Conservation (phyloP, 208 protist species). For the Naegleria gruberi region DNA sequence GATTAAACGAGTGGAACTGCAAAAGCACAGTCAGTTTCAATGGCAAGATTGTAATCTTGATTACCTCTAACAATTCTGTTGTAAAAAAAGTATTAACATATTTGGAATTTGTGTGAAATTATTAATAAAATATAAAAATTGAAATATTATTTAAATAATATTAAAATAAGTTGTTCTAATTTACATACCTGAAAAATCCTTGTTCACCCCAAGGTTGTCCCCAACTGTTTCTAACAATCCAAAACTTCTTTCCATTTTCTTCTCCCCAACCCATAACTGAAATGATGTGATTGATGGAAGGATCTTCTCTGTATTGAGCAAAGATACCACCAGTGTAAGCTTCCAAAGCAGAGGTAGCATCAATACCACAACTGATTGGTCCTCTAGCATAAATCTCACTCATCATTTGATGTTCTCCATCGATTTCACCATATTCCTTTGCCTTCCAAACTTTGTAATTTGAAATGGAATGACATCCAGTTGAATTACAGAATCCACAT, state of each 20-base stretch:
- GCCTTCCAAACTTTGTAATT: conserved; percentile 46
- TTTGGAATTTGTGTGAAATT: no score
- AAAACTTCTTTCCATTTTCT: conserved; percentile 31
- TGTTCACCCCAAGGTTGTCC: neutral
- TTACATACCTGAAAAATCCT: conserved; percentile 15
- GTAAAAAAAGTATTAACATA: no score
- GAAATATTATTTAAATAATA: no score
- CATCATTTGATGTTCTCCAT: conserved; percentile 45
- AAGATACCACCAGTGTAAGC: conserved; percentile 48
- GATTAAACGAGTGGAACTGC: conserved; percentile 9
- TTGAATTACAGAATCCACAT: neutral
- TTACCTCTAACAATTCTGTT: conserved; percentile 19
- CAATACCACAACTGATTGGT: conserved; percentile 42
- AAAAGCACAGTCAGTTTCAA: conserved; percentile 3
- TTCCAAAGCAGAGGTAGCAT: conserved; percentile 35
- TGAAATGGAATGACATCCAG: conserved; percentile 35
- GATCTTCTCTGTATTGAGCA: conserved; percentile 16
- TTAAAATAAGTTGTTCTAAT: no score
- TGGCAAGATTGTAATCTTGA: conserved; percentile 21
- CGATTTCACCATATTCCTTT: conserved; percentile 42
- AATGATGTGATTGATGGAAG: conserved; percentile 34
- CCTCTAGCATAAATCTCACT: conserved; percentile 41
- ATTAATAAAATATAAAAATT: no score
- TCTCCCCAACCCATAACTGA: conserved; percentile 49
- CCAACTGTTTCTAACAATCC: conserved; percentile 45